Evolutionary conservation across 2,329 filamentous ascomycete species (phyloP), one percentile per base, ranked within the genome.

Genomic region (Cercospora sp.): DNA sequence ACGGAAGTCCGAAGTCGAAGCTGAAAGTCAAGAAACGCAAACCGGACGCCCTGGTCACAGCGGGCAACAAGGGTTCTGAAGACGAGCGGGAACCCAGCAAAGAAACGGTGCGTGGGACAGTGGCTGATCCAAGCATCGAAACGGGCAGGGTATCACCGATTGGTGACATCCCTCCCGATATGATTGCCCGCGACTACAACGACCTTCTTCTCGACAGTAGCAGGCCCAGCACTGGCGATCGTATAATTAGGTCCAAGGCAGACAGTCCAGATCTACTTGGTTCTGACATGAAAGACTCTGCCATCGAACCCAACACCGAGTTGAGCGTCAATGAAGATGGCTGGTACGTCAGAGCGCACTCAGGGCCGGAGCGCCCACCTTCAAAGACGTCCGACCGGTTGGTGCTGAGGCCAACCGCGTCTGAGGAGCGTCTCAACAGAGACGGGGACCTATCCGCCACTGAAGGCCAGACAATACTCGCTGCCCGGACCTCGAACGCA

Each of bases 51-150:
- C 51, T 69, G 30, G 60, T 68, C 60, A 60, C 63, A 13, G 57
- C 65, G 36, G 55, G 45, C 48, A 64, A 81, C 64, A 83, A 84
- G 5, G 85, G 86, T 70, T 84, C 80, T 73, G 86, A 83, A 70
- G 84, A 86, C 70, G 83, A 84, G 60, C 84, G 83, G 68, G 81
- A 82, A 66, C 78, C 77, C 65, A 80, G 78, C 67, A 78, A 78
- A 51, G 69, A 68, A 55, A 66, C 70, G 16, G 75, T 75, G 20
- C 70, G 64, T 20, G 65, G 65, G 45, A 72, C 73, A 30, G 51
- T 73, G 39, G 66, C 63, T 16, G 71, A 75, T 30, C 62, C 68
- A 8, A 65, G 67, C 51, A 72, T 67, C 55, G 69, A 68, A 23
- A 64, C 59, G 28, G 65, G 48, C 55, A 69, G 63, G 53, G 70